Evolutionary conservation across 495 filamentous ascomycete species (phyloP).

Genomic region (Endocarpon pusillum): DNA sequence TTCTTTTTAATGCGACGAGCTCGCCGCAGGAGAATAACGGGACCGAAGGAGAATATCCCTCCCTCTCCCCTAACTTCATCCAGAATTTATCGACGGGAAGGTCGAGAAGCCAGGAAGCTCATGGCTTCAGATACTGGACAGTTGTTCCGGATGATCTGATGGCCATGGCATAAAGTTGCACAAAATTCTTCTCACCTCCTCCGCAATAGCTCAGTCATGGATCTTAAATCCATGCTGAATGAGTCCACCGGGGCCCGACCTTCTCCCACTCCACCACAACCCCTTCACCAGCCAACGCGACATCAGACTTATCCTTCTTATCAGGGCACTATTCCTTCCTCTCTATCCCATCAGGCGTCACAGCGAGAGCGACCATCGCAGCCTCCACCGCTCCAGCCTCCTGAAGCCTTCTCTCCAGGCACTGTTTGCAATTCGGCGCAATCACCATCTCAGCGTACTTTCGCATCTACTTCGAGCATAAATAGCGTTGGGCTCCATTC

Average conservation of each 20-base stretch:
- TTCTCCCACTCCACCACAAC: not conserved
- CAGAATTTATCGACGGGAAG: too few relatives aligned
- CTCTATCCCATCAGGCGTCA: constrained; percentile 12
- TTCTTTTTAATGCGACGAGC: too few relatives aligned
- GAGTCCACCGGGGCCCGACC: not conserved
- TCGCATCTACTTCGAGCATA: constrained; percentile 16
- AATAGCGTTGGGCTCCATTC: constrained; percentile 13
- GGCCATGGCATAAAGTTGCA: too few relatives aligned
- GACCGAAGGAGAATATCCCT: too few relatives aligned
- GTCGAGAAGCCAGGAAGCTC: too few relatives aligned
- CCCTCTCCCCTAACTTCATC: too few relatives aligned
- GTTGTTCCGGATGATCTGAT: too few relatives aligned
- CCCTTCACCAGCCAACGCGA: not conserved
- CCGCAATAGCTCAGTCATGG: too few relatives aligned
- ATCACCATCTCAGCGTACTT: constrained; percentile 30
- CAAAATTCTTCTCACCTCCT: too few relatives aligned
- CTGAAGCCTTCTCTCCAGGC: constrained; percentile 23
- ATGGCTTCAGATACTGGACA: too few relatives aligned
- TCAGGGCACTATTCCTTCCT: constrained; percentile 1
- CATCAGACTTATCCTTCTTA: not conserved
- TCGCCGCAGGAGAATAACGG: too few relatives aligned
- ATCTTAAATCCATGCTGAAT: not conserved
- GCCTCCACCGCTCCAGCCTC: constrained; percentile 23
- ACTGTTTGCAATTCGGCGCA: constrained; percentile 24
- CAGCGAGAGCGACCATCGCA: constrained; percentile 24